Base-by-base conservation (phyloP, 2,329 filamentous ascomycete genomes). In the Fusarium nanum region DNA sequence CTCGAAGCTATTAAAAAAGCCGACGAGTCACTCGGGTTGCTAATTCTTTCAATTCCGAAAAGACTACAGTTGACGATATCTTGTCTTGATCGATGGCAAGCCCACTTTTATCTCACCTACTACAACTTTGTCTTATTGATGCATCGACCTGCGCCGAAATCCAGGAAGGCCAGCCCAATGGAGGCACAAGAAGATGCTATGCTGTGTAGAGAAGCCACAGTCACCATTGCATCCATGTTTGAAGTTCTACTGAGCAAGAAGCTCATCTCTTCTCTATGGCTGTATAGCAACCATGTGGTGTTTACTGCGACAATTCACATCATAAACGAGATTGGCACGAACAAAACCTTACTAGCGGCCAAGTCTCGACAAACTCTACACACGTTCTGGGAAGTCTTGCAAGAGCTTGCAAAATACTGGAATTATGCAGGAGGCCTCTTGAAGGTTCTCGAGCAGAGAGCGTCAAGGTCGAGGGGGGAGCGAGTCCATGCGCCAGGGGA, bases 251-350 rank as follows among this genome's bases (percentile, higher is more conserved):
- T 64, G 2, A 37, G 28, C 7, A 48, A 57, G 14, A 40, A 9
- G 3, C 12, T 28, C 0, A 57, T 44, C 1, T 57, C 60, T 7
- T 64, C 44, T 4, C 11, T 64, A 6, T 64, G 60, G 60, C 7
- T 64, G 6, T 64, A 64, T 14, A 64, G 60, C 14, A 64, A 64
- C 7, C 49, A 64, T 22, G 60, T 64, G 7, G 22, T 64, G 0
- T 64, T 64, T 4, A 64, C 60, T 6, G 59, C 60, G 9, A 64
- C 59, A 1, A 64, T 64, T 4, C 46, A 64, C 9, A 64, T 64
- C 6, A 14, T 64, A 6, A 64, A 57, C 9, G 32, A 64, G 18
- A 49, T 64, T 1, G 28, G n/a, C 5, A 64, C 30, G 2, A 30
- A 37, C 20, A 64, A 44, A 4, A 20, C 49, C 1, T 14, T 64